Evolutionary conservation across 2,329 filamentous ascomycete species (phyloP), one percentile per base, ranked within the genome.

Genomic region (Passalora sequoiae): DNA sequence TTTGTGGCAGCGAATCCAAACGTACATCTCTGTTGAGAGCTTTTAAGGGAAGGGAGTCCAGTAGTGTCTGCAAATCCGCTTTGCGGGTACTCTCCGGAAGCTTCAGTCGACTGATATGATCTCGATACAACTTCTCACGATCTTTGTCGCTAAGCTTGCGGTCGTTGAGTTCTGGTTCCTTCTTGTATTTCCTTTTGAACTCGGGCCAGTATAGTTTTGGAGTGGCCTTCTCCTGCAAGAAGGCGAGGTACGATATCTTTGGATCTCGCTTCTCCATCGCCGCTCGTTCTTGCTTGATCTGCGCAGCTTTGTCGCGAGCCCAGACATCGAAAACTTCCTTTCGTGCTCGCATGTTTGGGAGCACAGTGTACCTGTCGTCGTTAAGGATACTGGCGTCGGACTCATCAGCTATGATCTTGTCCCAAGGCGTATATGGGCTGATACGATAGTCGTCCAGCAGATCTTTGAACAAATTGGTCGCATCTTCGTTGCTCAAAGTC

Each of bases 121-220:
- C 86, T 43, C 86, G 76, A 61, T 91, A 94, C 40, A 79, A 72
- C 66, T 84, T 89, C 61, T 94, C 87, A 24, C 84, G 76, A 40
- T 91, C 86, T 63, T 84, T 87, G 58, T 75, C 73, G 15, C 63
- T 54, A 3, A 74, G 53, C 46, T 71, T 69, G 12, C 78, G 71
- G 46, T 91, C 84, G 48, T 83, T 84, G 84, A 98, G 89, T 40
- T 82, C 77, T 0, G 77, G 66, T 51, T 94, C 89, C 53, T 84
- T 89, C 53, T 84, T 84, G 66, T 81, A 92, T 62, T 96, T 98
- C 24, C 92, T 76, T 58, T 86, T 88, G 68, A 98, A 98, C 63
- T 98, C 92, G 0, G 87, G 84, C 92, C 92, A 98, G 72, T 94
- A 98, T 1, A 98, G 75, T 67, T 95, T 97, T 0, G 87, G 84